Percentiles rank a stretch among this genome's conserved stretches.
Evolutionary conservation across 2,329 filamentous ascomycete genomes (phyloP).

Genomic region (Periconia sp.): DNA sequence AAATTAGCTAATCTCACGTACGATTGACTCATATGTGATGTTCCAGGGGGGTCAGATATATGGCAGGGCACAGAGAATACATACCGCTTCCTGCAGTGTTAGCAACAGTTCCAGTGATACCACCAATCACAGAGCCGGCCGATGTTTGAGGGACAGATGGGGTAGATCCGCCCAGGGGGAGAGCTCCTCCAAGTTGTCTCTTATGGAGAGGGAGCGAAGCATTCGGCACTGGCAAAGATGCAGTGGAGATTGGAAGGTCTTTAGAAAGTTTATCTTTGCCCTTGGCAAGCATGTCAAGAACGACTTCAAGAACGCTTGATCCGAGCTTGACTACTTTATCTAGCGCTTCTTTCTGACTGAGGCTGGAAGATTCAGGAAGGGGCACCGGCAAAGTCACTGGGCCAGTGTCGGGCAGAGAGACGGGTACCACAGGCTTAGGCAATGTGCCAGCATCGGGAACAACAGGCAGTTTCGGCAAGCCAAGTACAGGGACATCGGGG

Average conservation of each 20-base stretch:
- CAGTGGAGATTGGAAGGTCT: not conserved
- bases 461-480: too few relatives aligned
- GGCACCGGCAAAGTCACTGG: not conserved
- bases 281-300: slow-evolving; percentile 2
- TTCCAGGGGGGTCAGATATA: too few relatives aligned
- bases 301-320: not conserved
- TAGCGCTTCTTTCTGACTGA: not conserved
- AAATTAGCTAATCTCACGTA: too few relatives aligned
- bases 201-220: not conserved
- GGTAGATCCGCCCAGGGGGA: too few relatives aligned
- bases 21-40: too few relatives aligned
- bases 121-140: too few relatives aligned
- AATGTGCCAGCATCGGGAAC: too few relatives aligned
- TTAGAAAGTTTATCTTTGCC: not conserved
- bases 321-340: not conserved
- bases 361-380: not conserved
- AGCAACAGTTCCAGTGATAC: too few relatives aligned
- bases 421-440: too few relatives aligned
- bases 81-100: too few relatives aligned
- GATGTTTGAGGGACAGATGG: too few relatives aligned
- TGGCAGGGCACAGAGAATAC: too few relatives aligned
- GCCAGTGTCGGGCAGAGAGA: slow-evolving; percentile 1
- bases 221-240: not conserved
- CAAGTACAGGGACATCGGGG: not conserved
- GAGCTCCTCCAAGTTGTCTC: slow-evolving; percentile 4